Evolutionary conservation across 2,329 filamentous ascomycete species (phyloP), one percentile per base, ranked within the genome.

Genomic region (Exophiala sideris): DNA sequence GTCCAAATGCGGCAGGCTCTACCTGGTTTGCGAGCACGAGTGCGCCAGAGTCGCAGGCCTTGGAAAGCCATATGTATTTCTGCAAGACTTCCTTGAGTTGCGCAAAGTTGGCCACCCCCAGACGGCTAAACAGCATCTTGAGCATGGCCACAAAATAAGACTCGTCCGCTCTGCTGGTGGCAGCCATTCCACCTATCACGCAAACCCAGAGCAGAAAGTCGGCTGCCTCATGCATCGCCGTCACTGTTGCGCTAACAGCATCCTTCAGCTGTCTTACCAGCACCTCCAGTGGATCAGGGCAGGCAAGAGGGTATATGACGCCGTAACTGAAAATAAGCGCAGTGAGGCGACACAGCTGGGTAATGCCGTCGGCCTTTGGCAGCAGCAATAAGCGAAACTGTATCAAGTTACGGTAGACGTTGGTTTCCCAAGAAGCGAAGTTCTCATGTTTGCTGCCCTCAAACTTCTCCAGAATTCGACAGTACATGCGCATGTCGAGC

Each of bases 401-500:
- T 35, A 55, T 47, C 24, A 51, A 16, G 7, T 55, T 55, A 21
- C 47, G 47, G 16, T 35, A 50, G 35, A 55, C 48, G 18, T 55
- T 35, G 9, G 48, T 55, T 42, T 55, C 52, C 52, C 52, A 55
- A 4, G 47, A 33, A 16, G 16, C 32, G 29, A 5, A 16, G 5
- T 38, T 21, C 14, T 8, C 21, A 41, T 14, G 4, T 2, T 10
- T 14, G 11, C 14, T 18, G 4, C 14, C 1, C 12, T n/a, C 36
- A 5, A 29, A 20, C 14, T 12, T 46, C 16, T 50, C 47, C 7
- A 55, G 8, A 12, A 45, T 14, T 5, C 45, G 38, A 24, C 45
- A 52, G 34, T 52, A 52, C 40, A 50, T 56, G 24, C 45, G 39
- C 44, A 52, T 49, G 35, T 52, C 54, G 39, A 56, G 49, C 20